Percentiles rank a stretch among this genome's conserved stretches.
Conservation (phyloP, 2,329 filamentous ascomycete genomes). For the Calonectria henricotiae region DNA sequence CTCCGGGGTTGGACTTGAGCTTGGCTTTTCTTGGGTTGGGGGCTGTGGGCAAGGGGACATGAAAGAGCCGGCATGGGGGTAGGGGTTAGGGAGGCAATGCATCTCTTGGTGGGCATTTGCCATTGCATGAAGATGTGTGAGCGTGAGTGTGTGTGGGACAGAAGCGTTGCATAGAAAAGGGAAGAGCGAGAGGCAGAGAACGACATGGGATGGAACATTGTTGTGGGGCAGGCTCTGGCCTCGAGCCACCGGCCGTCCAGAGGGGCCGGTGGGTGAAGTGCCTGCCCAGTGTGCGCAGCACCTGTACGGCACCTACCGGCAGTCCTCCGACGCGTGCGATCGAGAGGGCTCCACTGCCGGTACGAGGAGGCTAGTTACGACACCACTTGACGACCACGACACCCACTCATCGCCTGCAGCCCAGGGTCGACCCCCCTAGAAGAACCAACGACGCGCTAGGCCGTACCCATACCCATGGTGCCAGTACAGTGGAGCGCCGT, state of each 20-base stretch:
- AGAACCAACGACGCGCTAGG: constrained; percentile 25
- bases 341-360: constrained; percentile 29
- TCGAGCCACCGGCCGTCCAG: constrained; percentile 17
- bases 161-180: constrained; percentile 21
- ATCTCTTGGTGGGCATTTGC: constrained; percentile 14
- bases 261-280: constrained; percentile 20
- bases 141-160: constrained; percentile 23
- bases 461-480: constrained; percentile 25
- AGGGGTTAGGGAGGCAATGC: constrained; percentile 22
- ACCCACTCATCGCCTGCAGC: constrained; percentile 22
- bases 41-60: constrained; percentile 31
- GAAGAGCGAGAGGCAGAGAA: constrained; percentile 8
- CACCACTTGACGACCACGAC: constrained; percentile 22
- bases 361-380: constrained; percentile 34
- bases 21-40: constrained; percentile 19
- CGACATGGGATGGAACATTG: constrained; percentile 26
- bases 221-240: constrained; percentile 24
- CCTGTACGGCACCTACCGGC: constrained; percentile 36
- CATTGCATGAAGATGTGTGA: constrained; percentile 23
- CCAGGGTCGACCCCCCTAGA: constrained; percentile 21
- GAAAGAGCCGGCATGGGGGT: constrained; percentile 7
- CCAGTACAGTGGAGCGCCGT: constrained; percentile 21
- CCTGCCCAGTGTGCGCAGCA: constrained; percentile 15
- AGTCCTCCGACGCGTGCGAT: constrained; percentile 36
- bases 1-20: constrained; percentile 19